Base-by-base conservation (phyloP, 768 basidiomycete species). In the Hericium coralloides region DNA sequence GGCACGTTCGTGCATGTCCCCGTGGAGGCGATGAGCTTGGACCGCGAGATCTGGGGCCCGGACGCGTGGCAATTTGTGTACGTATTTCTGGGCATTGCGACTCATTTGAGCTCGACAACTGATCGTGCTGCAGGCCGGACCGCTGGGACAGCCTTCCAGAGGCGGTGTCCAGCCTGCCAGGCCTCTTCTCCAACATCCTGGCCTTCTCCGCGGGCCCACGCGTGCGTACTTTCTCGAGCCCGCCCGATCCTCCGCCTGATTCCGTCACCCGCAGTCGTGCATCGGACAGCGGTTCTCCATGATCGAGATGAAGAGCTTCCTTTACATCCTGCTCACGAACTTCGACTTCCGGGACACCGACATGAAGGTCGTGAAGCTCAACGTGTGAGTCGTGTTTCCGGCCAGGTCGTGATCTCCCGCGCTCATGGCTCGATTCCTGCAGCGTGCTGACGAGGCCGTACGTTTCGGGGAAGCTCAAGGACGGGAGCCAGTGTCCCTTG, bases 61-160 rank as follows among this genome's bases (percentile, higher is more conserved):
- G 82, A 89, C 65, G 89, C 85, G 36, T 90, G 87, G 88, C 76
- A 82, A 25, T 94, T 92, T 69, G 78, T 82, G 91, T 92, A 66
- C 62, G 62, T 64, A 8, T 31, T 14, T 18, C 8, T 9, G 12
- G 18, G 25, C 7, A 39, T 17, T 4, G 17, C 54, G 50, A 5
- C 18, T 12, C 31, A 43, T 37, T 41, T 43, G 31, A 1, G 20
- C 17, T 25, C 17, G 17, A 50, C 23, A 12, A 2, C 43, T 18
- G 55, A 48, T 38, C 12, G 36, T 12, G 12, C 36, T 31, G 58
- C 59, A 92, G 91, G 39, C 90, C 90, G 2, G 88, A 92, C 59
- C 76, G 90, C 23, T 93, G 90, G 90, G 79, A 87, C 63, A 74
- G 80, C 59, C 77, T 92, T 0, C 86, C 91, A 0, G 84, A 90